A percentile compares a stretch with the other conserved stretches of the same genome.
phyloP scores from a whole-genome alignment of 495 filamentous ascomycete species.

The Neurospora sp. region DNA sequence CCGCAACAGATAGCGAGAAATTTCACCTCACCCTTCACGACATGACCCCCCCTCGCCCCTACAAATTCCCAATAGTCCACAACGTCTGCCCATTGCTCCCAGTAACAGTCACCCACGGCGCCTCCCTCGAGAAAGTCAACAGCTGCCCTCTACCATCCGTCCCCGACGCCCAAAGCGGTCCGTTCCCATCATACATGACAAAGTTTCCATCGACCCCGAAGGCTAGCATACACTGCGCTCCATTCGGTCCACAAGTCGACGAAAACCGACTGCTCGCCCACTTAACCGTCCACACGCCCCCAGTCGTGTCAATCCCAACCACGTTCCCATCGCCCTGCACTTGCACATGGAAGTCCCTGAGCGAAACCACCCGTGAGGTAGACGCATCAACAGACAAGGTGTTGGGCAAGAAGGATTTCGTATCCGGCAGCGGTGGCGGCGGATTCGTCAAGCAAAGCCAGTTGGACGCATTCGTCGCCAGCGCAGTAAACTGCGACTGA shows the following conservation, averaged over 20 bases:
- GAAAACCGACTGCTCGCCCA: conserved; percentile 3
- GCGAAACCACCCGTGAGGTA: neutral
- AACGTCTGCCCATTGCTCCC: neutral
- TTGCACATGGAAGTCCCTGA: conserved; percentile 7
- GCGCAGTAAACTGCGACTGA: conserved; percentile 2
- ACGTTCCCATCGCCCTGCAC: conserved; percentile 12
- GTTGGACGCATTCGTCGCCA: conserved; percentile 5
- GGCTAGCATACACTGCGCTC: neutral
- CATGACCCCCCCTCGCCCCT: neutral
- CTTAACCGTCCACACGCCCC: conserved; percentile 6
- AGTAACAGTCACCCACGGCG: conserved; percentile 5
- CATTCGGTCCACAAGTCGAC: conserved; percentile 2
- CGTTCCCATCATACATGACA: conserved; percentile 1
- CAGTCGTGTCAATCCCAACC: conserved; percentile 8
- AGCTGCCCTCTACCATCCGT: conserved; percentile 2
- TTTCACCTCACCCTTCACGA: neutral
- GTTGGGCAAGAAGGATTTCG: neutral
- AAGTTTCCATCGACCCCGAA: conserved; percentile 2
- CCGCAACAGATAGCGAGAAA: neutral
- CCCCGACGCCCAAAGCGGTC: conserved; percentile 2
- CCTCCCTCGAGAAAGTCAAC: conserved; percentile 1
- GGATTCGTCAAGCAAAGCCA: conserved; percentile 9
- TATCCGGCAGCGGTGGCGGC: conserved; percentile 1
- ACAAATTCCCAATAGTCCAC: conserved; percentile 5
- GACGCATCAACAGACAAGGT: conserved; percentile 1